These are phyloP conservation scores for Stevia rebaudiana DNA, from an alignment of 140 eudicot genomes.

Conservation along the genomic window DNA sequence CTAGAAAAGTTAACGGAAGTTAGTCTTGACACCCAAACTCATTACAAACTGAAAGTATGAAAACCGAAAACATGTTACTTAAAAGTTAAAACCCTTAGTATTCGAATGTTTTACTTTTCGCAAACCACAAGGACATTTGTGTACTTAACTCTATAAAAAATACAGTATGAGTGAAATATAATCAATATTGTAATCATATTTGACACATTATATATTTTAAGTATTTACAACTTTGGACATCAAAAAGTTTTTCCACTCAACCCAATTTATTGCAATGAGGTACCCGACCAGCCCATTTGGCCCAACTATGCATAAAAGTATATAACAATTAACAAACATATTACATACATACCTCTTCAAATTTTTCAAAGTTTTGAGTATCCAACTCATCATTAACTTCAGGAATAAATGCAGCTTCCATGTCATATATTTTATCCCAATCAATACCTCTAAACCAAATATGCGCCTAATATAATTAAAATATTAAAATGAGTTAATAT, in stretches of 20 bases:
- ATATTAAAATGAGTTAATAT: slow-evolving; percentile 12
- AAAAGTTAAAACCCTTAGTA: too few relatives aligned
- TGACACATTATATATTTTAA: neutral
- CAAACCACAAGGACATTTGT: too few relatives aligned
- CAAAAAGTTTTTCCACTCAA: neutral
- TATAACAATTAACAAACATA: too few relatives aligned
- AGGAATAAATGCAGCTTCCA: slow-evolving; percentile 98
- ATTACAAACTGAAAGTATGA: too few relatives aligned
- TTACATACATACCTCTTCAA: slow-evolving; percentile 77
- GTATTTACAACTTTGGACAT: neutral
- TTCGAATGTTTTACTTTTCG: too few relatives aligned
- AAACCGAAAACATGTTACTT: too few relatives aligned
- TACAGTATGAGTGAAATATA: too few relatives aligned
- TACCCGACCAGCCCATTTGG: neutral
- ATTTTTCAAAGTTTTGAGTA: slow-evolving; percentile 96
- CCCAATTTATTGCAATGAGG: neutral
- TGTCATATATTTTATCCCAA: slow-evolving; percentile 78
- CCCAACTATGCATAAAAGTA: neutral
- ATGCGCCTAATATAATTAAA: slow-evolving; percentile 51
- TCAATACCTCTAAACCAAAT: slow-evolving; percentile 86
- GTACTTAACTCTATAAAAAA: too few relatives aligned
- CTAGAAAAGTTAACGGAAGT: too few relatives aligned
- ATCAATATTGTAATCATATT: neutral
- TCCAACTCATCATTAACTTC: slow-evolving; percentile 98
- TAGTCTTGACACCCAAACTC: too few relatives aligned